Base-by-base conservation (phyloP, 495 filamentous ascomycete species). In the Penicillium ochrochloron region DNA sequence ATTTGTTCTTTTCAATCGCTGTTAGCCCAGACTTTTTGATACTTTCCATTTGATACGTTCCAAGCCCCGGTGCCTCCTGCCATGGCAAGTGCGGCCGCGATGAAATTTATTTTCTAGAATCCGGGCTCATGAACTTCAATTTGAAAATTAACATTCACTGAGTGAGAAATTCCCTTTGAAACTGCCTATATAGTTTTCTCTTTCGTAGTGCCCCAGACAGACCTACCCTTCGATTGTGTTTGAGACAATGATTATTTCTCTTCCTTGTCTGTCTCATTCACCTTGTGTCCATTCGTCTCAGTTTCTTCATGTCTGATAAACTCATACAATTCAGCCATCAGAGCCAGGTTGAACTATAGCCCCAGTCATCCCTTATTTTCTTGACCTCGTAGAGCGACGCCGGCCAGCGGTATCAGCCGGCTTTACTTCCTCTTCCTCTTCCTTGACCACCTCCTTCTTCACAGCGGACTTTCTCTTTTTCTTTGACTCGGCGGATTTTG, bases 341-440 rank as follows among this genome's bases (percentile, higher is more conserved):
- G 15, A 3, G 15, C 5, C 39, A 5, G n/a, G n/a, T 8, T n/a
- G 15, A 4, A 17, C 14, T 17, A 11, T 55, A 27, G 8, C 25
- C 44, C 50, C 34, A 39, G 5, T 39, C 0, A 7, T 23, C 10
- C 34, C 44, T 59, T 62, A 76, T 51, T 75, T 76, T 39, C 62
- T 73, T 35, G 64, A 64, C 33, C 80, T 74, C 6, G 76, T 77
- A 27, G 79, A 83, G 39, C 80, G 78, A 58, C 80, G 72, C 57
- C 75, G 68, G 17, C 66, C 68, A 23, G 21, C 4, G 2, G 35
- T 10, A 15, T 41, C 39, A 25, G 7, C 21, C n/a, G 56, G 56
- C 25, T 42, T 42, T 56, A 60, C 52, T 42, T 67, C 67, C 34
- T 57, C 14, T 17, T 64, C 44, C 61, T 73, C 68, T 23, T 73